Evolutionary conservation across 768 basidiomycete genomes (phyloP), one percentile per base, ranked within the genome.

Genomic region (Naematelia encephala): DNA sequence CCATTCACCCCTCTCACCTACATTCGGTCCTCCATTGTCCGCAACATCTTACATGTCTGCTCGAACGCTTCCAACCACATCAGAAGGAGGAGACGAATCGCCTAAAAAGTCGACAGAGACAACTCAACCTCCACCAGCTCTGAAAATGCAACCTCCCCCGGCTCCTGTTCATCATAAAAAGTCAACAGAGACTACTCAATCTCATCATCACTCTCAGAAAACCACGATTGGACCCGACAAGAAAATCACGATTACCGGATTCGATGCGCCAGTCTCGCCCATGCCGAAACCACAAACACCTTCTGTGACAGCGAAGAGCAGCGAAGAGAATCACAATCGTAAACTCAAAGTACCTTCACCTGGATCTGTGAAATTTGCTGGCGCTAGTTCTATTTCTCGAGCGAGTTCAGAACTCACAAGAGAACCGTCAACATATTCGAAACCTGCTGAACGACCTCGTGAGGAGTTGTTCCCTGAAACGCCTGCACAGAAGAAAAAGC

Each of bases 401-500:
- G 54, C 56, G 5, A 53, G 39, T 21, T 55, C 54, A 16, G 56
- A 57, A 46, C 52, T 26, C 26, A 47, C 14, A 27, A 26, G 46
- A 2, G 22, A 30, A 39, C 34, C 34, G 8, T 39, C 34, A 16
- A 39, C 34, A 16, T 39, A 39, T 8, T 61, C 68, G 4, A 70
- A 69, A 53, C 70, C 69, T 4, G 64, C 61, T 42, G 68, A 72
- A 60, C 51, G 72, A 13, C 67, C 72, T 2, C 48, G 74, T 26
- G 70, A 71, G 27, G 68, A 74, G 5, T 34, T 67, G 2, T 76
- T 69, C 61, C 72, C 72, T 5, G 72, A 73, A 27, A 76, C 74
- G 4, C 74, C 74, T 2, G 74, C 74, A 4, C 74, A 76, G 51
- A 62, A 64, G 48, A 73, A 74, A 54, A 51, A 56, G 43, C 21